A percentile compares a stretch with the other conserved stretches of the same genome.
These are phyloP conservation scores for Parsonsia alboflavescens DNA, from an alignment of 257 asterid genomes.

Conservation along the genomic window DNA sequence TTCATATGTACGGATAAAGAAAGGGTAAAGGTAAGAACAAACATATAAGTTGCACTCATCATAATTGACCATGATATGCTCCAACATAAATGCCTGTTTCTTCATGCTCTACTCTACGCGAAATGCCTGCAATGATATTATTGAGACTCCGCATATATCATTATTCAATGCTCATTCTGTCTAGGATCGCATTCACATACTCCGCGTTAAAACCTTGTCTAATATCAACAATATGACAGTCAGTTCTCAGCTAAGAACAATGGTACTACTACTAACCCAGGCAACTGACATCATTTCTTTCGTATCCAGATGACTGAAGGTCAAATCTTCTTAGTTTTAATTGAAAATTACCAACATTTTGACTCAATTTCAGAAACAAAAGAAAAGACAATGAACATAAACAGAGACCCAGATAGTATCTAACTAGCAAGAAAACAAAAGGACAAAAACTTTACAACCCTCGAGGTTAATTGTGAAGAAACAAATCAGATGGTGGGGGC, in stretches of 20 bases:
- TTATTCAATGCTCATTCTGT: background rate
- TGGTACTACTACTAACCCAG: background rate
- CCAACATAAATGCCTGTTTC: background rate
- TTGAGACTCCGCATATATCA: background rate
- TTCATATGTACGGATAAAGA: background rate
- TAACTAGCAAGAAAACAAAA: background rate
- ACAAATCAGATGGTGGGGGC: background rate
- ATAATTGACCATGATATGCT: background rate
- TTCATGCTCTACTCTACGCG: background rate
- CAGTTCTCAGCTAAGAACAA: constrained; percentile 1
- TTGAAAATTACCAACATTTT: background rate
- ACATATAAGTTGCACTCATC: background rate
- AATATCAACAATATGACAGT: background rate
- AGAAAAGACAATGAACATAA: background rate
- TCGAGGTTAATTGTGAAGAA: background rate
- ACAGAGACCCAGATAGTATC: background rate
- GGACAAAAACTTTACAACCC: background rate
- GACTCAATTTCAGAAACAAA: background rate
- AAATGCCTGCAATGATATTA: background rate
- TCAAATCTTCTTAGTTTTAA: background rate
- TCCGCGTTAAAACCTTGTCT: background rate
- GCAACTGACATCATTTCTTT: background rate
- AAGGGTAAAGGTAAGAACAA: background rate
- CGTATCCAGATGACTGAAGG: background rate
- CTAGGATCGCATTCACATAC: background rate